Conservation (phyloP, 495 filamentous ascomycete genomes). For the Emericellopsis terricola region DNA sequence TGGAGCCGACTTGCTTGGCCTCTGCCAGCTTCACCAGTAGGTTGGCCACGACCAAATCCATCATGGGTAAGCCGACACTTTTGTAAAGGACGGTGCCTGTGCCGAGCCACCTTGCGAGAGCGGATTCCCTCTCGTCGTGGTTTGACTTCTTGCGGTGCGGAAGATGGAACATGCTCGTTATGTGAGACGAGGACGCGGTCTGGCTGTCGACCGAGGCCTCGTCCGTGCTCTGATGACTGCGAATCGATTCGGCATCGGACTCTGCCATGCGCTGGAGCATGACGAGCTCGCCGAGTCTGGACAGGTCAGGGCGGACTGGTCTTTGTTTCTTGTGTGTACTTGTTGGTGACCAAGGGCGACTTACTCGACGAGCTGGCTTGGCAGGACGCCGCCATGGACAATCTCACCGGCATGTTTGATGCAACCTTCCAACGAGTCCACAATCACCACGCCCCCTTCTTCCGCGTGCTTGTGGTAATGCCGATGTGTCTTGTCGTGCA, state of each 20-base stretch:
- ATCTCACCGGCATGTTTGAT: slow-evolving; percentile 81
- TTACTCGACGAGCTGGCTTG: slow-evolving; percentile 60
- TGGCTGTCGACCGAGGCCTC: too few species aligned
- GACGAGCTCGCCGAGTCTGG: slow-evolving; percentile 51
- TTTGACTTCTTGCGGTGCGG: slow-evolving; percentile 20
- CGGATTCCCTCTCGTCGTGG: slow-evolving; percentile 37
- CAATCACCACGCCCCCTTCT: slow-evolving; percentile 60
- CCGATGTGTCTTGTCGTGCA: slow-evolving; percentile 21
- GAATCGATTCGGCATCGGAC: slow-evolving; percentile 3
- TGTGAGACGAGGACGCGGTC: too few species aligned
- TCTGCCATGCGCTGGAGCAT: slow-evolving; percentile 31
- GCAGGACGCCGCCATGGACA: slow-evolving; percentile 52
- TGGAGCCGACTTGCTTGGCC: slow-evolving; percentile 58
- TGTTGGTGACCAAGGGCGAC: slow-evolving; percentile 4
- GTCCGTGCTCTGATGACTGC: slow-evolving; percentile 9
- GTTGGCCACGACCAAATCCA: slow-evolving; percentile 62
- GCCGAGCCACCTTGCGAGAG: slow-evolving; percentile 61
- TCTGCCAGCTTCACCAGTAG: slow-evolving; percentile 59
- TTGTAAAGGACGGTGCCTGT: slow-evolving; percentile 79
- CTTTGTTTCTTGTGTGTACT: slow-evolving; percentile 3
- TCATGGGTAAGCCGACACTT: slow-evolving; percentile 60
- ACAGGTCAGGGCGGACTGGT: too few species aligned
- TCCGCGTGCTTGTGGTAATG: slow-evolving; percentile 56
- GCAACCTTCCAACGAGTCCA: slow-evolving; percentile 66
- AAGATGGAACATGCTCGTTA: too few species aligned